Conservation (phyloP, 768 basidiomycete genomes). For the Sarcodon aspratus region DNA sequence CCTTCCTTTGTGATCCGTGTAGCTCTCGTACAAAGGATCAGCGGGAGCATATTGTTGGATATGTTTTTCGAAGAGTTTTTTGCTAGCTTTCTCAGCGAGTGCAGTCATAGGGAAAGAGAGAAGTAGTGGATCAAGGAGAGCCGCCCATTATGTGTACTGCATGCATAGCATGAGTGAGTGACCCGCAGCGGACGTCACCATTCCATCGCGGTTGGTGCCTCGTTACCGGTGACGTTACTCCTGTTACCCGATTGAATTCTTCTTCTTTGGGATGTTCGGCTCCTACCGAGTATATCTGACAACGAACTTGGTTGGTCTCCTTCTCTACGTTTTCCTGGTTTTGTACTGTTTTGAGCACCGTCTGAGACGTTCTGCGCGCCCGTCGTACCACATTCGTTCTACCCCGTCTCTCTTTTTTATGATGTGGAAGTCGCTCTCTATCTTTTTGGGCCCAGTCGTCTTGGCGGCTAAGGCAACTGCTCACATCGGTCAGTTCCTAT, state of each 20-base stretch:
- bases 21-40: slow-evolving; percentile 67
- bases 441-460: slow-evolving; percentile 5
- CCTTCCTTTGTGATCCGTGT: slow-evolving; percentile 43
- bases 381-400: not conserved
- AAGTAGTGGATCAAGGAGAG: not conserved
- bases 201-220: too few relatives aligned
- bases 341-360: not conserved
- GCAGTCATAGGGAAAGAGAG: slow-evolving; percentile 7
- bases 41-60: slow-evolving; percentile 54
- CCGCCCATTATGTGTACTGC: too few relatives aligned
- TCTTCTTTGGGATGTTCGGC: too few relatives aligned
- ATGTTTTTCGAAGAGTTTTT: slow-evolving; percentile 52
- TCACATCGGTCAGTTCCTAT: slow-evolving; percentile 7
- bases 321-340: not conserved
- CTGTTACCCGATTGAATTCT: too few relatives aligned
- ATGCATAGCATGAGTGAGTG: too few relatives aligned
- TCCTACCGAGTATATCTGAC: too few relatives aligned
- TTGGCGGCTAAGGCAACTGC: slow-evolving; percentile 8
- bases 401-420: not conserved
- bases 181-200: too few relatives aligned
- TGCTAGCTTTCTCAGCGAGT: slow-evolving; percentile 32
- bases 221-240: too few relatives aligned
- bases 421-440: not conserved
- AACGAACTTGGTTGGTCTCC: not conserved
- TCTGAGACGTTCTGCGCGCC: not conserved